These are phyloP conservation scores for Ophiocordyceps robertsii DNA, from an alignment of 2,329 filamentous ascomycete genomes.

Conservation along the genomic window DNA sequence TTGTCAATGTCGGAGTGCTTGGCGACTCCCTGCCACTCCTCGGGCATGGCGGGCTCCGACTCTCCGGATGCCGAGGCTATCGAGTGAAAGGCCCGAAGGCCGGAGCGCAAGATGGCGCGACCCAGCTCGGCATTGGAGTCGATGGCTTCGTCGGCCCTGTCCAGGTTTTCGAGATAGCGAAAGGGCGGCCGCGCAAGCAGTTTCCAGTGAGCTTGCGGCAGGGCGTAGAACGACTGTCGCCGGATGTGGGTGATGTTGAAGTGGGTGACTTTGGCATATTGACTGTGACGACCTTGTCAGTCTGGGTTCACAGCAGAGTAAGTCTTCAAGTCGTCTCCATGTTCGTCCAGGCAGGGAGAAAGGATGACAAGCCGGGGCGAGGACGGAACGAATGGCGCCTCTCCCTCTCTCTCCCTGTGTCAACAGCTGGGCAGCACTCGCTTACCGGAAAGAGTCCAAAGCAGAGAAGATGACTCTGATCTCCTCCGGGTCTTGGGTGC, in stretches of 20 bases:
- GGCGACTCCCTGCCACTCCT: constrained; percentile 57
- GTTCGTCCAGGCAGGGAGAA: too few species aligned
- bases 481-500: constrained; percentile 66
- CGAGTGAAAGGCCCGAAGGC: constrained; percentile 54
- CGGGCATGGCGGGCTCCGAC: constrained; percentile 33
- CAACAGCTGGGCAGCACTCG: constrained; percentile 7
- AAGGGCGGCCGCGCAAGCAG: constrained; percentile 73
- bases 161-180: constrained; percentile 65
- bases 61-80: constrained; percentile 20
- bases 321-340: too few species aligned
- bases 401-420: too few species aligned
- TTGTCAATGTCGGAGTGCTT: constrained; percentile 73
- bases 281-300: constrained; percentile 31
- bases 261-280: constrained; percentile 76
- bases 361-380: too few species aligned
- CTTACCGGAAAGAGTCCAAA: constrained; percentile 81
- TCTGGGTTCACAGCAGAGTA: not conserved
- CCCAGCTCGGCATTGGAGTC: constrained; percentile 78
- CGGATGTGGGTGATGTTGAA: constrained; percentile 84
- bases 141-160: constrained; percentile 73
- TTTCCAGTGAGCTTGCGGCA: constrained; percentile 73
- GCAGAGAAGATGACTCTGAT: constrained; percentile 65
- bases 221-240: constrained; percentile 82
- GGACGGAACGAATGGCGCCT: too few species aligned
- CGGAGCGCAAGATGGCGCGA: constrained; percentile 59